These are phyloP conservation scores for Bipolaris zeicola DNA, from an alignment of 2,329 filamentous ascomycete genomes.

Conservation along the genomic window DNA sequence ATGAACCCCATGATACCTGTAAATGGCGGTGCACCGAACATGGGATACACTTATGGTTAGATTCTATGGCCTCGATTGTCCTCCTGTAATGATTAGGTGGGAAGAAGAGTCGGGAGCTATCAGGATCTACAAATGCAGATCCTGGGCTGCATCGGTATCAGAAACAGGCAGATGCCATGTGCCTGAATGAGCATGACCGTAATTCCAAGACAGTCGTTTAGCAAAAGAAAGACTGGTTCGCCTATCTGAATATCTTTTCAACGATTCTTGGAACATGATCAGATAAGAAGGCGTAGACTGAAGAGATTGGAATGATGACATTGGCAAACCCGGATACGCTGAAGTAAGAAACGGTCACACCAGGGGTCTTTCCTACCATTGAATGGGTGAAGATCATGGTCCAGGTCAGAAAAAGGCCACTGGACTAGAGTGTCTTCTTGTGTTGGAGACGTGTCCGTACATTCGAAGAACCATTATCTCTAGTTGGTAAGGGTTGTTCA, in stretches of 20 bases:
- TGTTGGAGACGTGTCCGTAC: neutral
- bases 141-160: neutral
- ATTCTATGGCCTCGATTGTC: neutral
- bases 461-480: neutral
- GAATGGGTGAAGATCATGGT: neutral
- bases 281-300: neutral
- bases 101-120: neutral
- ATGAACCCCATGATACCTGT: slow-evolving; percentile 29
- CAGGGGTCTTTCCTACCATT: neutral
- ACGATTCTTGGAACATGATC: neutral
- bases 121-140: neutral
- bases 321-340: neutral
- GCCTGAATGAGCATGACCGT: neutral
- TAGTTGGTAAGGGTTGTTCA: neutral
- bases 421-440: neutral
- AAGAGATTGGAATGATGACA: neutral
- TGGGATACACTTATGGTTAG: slow-evolving; percentile 38
- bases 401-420: neutral
- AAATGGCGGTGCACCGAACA: slow-evolving; percentile 20
- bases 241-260: no score
- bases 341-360: neutral
- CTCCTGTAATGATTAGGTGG: neutral
- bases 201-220: neutral
- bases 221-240: neutral
- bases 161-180: slow-evolving; percentile 4